Evolutionary conservation across 1,284 basidiomycete species (phyloP).

Genomic region (Phellopilus nigrolimitatus): DNA sequence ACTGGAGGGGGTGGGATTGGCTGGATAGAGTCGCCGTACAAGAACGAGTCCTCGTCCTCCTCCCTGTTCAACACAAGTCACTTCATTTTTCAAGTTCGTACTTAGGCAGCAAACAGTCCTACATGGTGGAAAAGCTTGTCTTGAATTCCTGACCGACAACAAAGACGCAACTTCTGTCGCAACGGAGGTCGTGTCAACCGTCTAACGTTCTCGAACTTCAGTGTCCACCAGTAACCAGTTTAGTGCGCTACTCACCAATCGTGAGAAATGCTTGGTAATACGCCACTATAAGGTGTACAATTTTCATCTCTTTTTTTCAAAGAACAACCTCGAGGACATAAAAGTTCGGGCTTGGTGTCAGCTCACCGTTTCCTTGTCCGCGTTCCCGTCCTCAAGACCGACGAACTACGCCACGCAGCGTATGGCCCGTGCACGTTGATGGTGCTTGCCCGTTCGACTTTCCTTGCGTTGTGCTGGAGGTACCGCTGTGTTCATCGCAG

Average conservation of each 20-base stretch:
- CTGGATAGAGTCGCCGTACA: constrained; percentile 17
- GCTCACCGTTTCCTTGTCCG: constrained; percentile 18
- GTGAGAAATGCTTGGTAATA: constrained; percentile 11
- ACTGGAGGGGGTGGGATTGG: constrained; percentile 2
- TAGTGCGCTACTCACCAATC: no score
- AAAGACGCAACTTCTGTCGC: no score
- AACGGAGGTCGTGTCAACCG: no score
- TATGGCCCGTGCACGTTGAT: constrained; percentile 5
- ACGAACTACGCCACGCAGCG: constrained; percentile 14
- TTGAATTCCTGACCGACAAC: no score
- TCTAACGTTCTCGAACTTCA: no score
- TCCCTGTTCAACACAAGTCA: constrained; percentile 13
- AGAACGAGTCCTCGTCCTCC: constrained; percentile 20
- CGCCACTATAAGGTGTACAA: not conserved
- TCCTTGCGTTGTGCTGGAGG: constrained; percentile 8
- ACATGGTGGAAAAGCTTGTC: no score
- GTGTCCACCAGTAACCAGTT: not conserved
- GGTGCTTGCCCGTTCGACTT: constrained; percentile 5
- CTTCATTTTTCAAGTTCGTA: not conserved
- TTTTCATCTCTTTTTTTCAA: not conserved
- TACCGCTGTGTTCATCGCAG: constrained; percentile 5
- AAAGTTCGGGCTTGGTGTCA: constrained; percentile 20
- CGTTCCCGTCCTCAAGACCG: constrained; percentile 20
- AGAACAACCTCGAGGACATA: constrained; percentile 20
- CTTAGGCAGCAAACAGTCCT: no score